These are phyloP conservation scores for Podila horticola DNA, from an alignment of 192 early-diverging fungal species.

Conservation along the genomic window DNA sequence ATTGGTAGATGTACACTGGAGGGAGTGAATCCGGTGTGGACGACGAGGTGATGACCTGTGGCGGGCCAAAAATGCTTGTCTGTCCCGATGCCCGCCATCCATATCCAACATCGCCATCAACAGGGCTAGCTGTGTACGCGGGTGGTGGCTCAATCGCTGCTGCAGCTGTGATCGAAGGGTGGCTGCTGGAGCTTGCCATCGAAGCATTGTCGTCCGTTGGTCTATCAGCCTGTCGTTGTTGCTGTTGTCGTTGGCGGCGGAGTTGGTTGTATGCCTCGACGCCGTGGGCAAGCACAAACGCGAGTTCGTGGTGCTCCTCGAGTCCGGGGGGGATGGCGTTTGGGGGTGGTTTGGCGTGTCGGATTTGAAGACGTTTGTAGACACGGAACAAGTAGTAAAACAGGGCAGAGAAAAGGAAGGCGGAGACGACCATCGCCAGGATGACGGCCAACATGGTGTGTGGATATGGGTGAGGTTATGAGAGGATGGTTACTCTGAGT, in stretches of 20 bases:
- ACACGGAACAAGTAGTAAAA: slow-evolving; percentile 19
- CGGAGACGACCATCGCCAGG: slow-evolving; percentile 2
- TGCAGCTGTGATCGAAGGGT: slow-evolving; percentile 14
- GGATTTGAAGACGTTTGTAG: slow-evolving; percentile 19
- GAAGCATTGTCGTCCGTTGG: background rate
- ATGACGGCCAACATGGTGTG: slow-evolving; percentile 6
- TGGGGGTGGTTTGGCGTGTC: slow-evolving; percentile 11
- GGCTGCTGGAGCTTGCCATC: slow-evolving; percentile 4
- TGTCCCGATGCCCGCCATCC: slow-evolving; percentile 9
- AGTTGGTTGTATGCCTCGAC: slow-evolving; percentile 41
- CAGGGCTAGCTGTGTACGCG: slow-evolving; percentile 11
- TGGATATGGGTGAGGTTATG: background rate
- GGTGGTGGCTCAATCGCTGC: slow-evolving; percentile 14
- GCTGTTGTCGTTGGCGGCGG: slow-evolving; percentile 8
- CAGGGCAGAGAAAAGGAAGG: slow-evolving; percentile 11
- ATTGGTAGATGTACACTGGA: slow-evolving; percentile 25
- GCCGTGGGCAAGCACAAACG: slow-evolving; percentile 36
- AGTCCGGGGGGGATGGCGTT: slow-evolving; percentile 7
- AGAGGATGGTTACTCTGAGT: background rate
- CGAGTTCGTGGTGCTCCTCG: slow-evolving; percentile 31
- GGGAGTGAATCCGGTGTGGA: slow-evolving; percentile 3
- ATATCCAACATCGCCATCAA: slow-evolving; percentile 27
- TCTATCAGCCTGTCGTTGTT: background rate
- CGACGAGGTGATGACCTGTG: background rate
- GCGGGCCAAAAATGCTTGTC: background rate